These are phyloP conservation scores for Nemania serpens DNA, from an alignment of 2,329 filamentous ascomycete species.

Conservation along the genomic window DNA sequence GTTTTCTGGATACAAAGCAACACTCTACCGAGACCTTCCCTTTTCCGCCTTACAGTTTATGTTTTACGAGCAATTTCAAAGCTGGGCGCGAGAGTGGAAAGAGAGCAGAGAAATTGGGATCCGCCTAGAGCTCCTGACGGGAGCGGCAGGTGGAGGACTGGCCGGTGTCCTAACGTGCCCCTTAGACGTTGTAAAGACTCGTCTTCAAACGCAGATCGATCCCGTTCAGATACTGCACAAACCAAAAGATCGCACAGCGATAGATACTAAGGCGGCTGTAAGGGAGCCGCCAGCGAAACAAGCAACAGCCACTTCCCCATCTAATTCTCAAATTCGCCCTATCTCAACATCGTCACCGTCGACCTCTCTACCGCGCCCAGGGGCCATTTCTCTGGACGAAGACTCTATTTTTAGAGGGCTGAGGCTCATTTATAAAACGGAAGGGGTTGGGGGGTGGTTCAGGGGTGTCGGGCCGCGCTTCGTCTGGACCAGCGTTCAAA, in stretches of 20 bases:
- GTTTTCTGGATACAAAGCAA: constrained; percentile 97
- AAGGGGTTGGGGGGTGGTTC: constrained; percentile 90
- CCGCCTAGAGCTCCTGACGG: constrained; percentile 83
- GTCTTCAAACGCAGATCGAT: constrained; percentile 87
- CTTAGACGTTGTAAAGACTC: constrained; percentile 95
- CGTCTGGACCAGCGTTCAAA: constrained; percentile 98
- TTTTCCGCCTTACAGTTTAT: constrained; percentile 97
- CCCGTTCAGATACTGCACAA: constrained; percentile 40
- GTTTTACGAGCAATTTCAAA: constrained; percentile 94
- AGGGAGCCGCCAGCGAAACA: constrained; percentile 35
- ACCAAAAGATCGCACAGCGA: constrained; percentile 32
- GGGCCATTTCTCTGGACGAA: constrained; percentile 80
- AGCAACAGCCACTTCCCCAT: constrained; percentile 37
- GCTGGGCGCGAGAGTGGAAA: constrained; percentile 77
- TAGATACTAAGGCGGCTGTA: constrained; percentile 34
- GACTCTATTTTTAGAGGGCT: constrained; percentile 87
- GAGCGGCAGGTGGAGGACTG: constrained; percentile 85
- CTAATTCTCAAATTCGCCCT: constrained; percentile 63
- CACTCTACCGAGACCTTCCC: constrained; percentile 88
- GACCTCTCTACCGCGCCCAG: constrained; percentile 78
- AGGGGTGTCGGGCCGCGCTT: constrained; percentile 89
- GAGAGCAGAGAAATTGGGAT: constrained; percentile 84
- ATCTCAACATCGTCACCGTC: constrained; percentile 92
- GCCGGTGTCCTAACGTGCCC: constrained; percentile 95
- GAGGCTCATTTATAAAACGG: constrained; percentile 84